A percentile compares a stretch with the other conserved stretches of the same genome.
These are phyloP conservation scores for Stipa capillata DNA, from an alignment of 176 grass and related monocot species.

Conservation along the genomic window DNA sequence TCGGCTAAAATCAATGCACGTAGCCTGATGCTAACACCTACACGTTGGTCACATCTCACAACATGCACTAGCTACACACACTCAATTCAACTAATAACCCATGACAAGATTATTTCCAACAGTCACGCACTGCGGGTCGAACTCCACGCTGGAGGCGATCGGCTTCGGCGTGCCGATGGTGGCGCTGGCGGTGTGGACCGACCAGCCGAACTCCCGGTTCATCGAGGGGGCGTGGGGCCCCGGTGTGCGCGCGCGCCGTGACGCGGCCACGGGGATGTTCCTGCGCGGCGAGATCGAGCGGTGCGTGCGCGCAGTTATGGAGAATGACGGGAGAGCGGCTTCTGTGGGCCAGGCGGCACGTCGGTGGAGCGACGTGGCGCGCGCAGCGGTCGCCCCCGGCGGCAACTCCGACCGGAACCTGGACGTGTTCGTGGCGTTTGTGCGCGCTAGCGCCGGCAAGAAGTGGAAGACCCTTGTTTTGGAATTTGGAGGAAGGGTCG, in stretches of 20 bases:
- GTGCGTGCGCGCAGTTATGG: constrained; percentile 11
- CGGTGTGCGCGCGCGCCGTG: constrained; percentile 15
- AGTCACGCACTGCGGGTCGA: constrained; percentile 75
- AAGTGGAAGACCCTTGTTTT: background rate
- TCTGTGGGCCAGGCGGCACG: background rate
- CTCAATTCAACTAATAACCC: too few relatives aligned
- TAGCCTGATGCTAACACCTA: too few relatives aligned
- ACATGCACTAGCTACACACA: too few relatives aligned
- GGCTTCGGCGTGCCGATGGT: constrained; percentile 47
- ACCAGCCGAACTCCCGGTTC: constrained; percentile 43
- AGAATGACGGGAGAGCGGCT: background rate
- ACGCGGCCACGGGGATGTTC: background rate
- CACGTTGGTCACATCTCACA: too few relatives aligned
- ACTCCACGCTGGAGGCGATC: constrained; percentile 63
- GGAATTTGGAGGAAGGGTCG: background rate
- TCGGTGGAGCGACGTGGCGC: background rate
- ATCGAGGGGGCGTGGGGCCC: constrained; percentile 32
- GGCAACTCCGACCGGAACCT: constrained; percentile 5
- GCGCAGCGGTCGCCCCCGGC: background rate
- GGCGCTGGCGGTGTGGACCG: constrained; percentile 32
- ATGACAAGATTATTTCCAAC: too few relatives aligned
- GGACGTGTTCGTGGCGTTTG: constrained; percentile 19
- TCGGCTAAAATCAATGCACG: too few relatives aligned
- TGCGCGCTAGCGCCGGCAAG: background rate
- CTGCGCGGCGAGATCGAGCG: constrained; percentile 16